Conservation (phyloP, 2,329 filamentous ascomycete genomes). For the Fusarium aywerte region DNA sequence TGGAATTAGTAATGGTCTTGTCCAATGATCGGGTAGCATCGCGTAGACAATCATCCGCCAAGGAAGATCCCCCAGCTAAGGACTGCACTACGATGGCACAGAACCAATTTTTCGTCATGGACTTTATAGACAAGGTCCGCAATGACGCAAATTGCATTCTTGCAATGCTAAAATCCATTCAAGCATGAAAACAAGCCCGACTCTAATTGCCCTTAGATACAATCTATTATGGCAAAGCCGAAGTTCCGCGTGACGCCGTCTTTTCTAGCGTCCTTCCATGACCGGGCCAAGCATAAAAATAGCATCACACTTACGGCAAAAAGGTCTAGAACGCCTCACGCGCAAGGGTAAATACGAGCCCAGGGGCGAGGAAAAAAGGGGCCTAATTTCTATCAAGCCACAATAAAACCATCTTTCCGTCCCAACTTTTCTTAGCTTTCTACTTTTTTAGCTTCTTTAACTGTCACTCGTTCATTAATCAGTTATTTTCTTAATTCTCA, state of each 20-base stretch:
- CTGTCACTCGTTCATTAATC: slow-evolving; percentile 19
- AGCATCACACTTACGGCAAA: slow-evolving; percentile 13
- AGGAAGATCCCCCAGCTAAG: not conserved
- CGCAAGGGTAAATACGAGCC: slow-evolving; percentile 19
- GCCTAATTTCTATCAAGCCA: slow-evolving; percentile 16
- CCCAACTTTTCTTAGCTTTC: not conserved
- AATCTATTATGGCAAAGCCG: not conserved
- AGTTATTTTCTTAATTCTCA: not conserved
- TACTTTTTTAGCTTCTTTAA: not conserved
- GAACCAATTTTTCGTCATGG: not conserved
- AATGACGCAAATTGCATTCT: slow-evolving; percentile 2
- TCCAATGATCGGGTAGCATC: not conserved
- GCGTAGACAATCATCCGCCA: not conserved
- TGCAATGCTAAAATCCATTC: not conserved
- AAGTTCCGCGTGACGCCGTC: not conserved
- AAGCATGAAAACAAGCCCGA: slow-evolving; percentile 9
- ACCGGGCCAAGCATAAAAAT: slow-evolving; percentile 8
- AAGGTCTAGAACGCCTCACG: slow-evolving; percentile 17
- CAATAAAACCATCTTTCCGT: slow-evolving; percentile 6
- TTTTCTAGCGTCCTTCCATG: not conserved
- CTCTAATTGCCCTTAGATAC: not conserved
- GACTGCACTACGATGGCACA: not conserved
- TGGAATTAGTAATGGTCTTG: too few relatives aligned
- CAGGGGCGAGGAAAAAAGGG: slow-evolving; percentile 17
- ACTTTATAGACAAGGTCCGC: not conserved